Evolutionary conservation across 1,284 basidiomycete genomes (phyloP).

Genomic region (Mycena citricolor): DNA sequence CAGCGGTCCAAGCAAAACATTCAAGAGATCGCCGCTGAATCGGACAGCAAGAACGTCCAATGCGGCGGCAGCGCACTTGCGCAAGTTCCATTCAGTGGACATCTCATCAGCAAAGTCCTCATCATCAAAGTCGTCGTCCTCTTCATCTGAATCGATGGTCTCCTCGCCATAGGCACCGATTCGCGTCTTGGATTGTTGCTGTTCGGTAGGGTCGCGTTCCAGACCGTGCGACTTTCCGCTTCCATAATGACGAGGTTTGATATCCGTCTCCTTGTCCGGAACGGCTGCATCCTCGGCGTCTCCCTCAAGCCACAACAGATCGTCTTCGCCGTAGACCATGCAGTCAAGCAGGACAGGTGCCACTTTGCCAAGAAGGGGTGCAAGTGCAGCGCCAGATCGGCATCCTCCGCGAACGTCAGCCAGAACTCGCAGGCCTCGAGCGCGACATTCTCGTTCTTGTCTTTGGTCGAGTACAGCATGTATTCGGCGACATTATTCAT

Average conservation of each 20-base stretch:
- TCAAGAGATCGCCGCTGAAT: conserved; percentile 85
- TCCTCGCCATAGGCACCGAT: conserved; percentile 73
- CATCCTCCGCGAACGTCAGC: conserved; percentile 98
- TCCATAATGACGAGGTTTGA: conserved; percentile 93
- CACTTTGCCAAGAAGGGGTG: conserved; percentile 86
- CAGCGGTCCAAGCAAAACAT: conserved; percentile 85
- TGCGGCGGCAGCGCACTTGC: conserved; percentile 98
- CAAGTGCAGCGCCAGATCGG: conserved; percentile 80
- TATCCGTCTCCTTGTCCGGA: conserved; percentile 92
- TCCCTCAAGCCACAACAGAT: conserved; percentile 93
- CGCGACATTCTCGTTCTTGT: conserved; percentile 93
- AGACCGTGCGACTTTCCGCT: conserved; percentile 80
- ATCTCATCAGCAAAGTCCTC: conserved; percentile 96
- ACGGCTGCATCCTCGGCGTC: conserved; percentile 88
- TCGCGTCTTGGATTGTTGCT: conserved; percentile 47
- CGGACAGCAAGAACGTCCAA: conserved; percentile 95
- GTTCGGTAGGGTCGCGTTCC: conserved; percentile 67
- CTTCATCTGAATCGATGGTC: conserved; percentile 74
- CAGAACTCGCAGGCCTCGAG: conserved; percentile 99
- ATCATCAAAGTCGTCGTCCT: conserved; percentile 83
- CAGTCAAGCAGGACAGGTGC: conserved; percentile 94
- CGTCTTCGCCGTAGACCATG: conserved; percentile 97
- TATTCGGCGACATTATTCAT: conserved; percentile 96
- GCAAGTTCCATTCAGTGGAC: conserved; percentile 98
- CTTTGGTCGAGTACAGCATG: conserved; percentile 98